phyloP scores from a whole-genome alignment of 2,329 filamentous ascomycete species.

The Aureobasidium sp. region DNA sequence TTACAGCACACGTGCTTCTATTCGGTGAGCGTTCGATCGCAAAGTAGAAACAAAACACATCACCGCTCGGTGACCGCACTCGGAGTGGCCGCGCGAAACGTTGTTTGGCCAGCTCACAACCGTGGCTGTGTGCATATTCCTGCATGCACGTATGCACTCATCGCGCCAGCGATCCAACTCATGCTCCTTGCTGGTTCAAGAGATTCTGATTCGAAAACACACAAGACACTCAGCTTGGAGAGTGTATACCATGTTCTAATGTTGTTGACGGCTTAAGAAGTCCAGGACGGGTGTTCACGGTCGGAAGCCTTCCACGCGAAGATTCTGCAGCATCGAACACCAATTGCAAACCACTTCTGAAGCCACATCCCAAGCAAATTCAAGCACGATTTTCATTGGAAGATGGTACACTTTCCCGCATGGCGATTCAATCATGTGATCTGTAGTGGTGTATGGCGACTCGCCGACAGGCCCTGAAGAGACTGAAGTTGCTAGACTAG shows the following conservation, averaged over 20 bases:
- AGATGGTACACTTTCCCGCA: neutral
- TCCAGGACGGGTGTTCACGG: neutral
- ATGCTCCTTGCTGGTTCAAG: neutral
- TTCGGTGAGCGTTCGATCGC: neutral
- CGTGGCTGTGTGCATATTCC: conserved; percentile 7
- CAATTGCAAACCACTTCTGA: neutral
- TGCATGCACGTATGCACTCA: neutral
- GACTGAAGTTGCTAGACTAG: neutral
- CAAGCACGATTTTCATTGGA: neutral
- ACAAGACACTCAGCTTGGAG: neutral
- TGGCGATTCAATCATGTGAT: conserved; percentile 7
- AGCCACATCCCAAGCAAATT: conserved; percentile 1
- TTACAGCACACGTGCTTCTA: neutral
- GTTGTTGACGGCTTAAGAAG: neutral
- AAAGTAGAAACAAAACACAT: neutral
- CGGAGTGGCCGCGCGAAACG: neutral
- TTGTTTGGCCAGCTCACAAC: conserved; percentile 3
- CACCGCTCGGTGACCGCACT: neutral
- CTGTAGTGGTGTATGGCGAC: conserved; percentile 7
- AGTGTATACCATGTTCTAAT: neutral
- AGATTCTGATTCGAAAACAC: neutral
- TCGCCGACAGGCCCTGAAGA: neutral
- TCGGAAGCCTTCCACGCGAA: conserved; percentile 8
- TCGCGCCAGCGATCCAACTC: neutral
- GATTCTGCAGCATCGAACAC: neutral